phyloP scores from a whole-genome alignment of 306 rosid species.

The Astragalus membranaceus region DNA sequence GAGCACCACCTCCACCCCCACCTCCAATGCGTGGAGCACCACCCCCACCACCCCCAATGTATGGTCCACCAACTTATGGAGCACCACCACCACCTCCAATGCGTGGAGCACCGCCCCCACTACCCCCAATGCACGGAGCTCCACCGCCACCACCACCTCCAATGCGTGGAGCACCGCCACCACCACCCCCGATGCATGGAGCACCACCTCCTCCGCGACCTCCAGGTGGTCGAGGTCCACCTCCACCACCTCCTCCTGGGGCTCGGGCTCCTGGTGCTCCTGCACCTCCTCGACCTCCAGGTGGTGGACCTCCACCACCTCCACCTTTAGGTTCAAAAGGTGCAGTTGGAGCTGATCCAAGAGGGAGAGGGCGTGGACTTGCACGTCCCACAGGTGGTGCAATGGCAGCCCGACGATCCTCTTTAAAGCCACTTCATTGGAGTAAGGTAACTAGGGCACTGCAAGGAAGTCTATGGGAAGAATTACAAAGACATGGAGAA shows the following conservation, averaged over 20 bases:
- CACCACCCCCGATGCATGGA: slow-evolving; percentile 37
- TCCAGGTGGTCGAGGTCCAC: slow-evolving; percentile 27
- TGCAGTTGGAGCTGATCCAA: slow-evolving; percentile 36
- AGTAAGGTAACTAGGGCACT: slow-evolving; percentile 81
- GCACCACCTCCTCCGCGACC: slow-evolving; percentile 48
- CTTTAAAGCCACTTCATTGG: slow-evolving; percentile 87
- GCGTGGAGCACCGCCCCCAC: slow-evolving; percentile 9
- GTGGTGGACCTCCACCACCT: slow-evolving; percentile 55
- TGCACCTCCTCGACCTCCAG: slow-evolving; percentile 54
- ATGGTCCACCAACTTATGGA: background rate
- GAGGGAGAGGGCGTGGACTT: slow-evolving; percentile 86
- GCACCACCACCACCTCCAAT: slow-evolving; percentile 10
- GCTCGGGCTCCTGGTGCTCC: slow-evolving; percentile 34
- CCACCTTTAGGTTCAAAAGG: slow-evolving; percentile 45
- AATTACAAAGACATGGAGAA: slow-evolving; percentile 77
- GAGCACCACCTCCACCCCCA: slow-evolving; percentile 17
- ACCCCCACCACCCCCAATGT: slow-evolving; percentile 18
- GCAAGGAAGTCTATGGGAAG: slow-evolving; percentile 97
- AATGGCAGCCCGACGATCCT: slow-evolving; percentile 52
- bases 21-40: background rate
- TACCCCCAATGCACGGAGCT: slow-evolving; percentile 22
- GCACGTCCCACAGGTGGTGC: slow-evolving; percentile 48
- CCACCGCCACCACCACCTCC: slow-evolving; percentile 33
- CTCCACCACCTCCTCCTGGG: slow-evolving; percentile 45
- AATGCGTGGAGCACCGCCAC: slow-evolving; percentile 26